A percentile compares a stretch with the other conserved stretches of the same genome.
phyloP scores from a whole-genome alignment of 139 green algal genomes.

The Coccomyxa sp. region DNA sequence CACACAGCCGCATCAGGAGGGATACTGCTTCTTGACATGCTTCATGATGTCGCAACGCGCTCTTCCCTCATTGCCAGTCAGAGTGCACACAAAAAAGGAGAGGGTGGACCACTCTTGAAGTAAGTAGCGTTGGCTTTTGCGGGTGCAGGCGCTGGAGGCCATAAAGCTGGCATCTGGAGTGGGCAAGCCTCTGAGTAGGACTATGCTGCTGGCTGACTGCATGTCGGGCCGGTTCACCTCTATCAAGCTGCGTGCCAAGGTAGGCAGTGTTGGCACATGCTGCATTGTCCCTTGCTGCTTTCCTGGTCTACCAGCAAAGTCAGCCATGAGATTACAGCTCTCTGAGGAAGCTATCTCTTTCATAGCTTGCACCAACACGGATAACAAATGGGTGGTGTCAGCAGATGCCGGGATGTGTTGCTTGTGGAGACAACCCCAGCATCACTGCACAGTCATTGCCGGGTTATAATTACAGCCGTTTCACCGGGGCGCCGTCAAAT shows the following conservation, averaged over 20 bases:
- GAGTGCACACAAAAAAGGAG: too few species aligned
- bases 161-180: slow-evolving; percentile 78
- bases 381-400: background rate
- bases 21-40: too few species aligned
- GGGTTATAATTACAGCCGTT: slow-evolving; percentile 70
- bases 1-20: too few species aligned
- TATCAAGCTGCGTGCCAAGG: slow-evolving; percentile 65
- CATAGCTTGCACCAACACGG: background rate
- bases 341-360: background rate
- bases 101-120: too few species aligned
- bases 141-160: slow-evolving; percentile 70
- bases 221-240: slow-evolving; percentile 57
- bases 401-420: slow-evolving; percentile 42
- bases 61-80: too few species aligned
- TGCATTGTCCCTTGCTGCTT: background rate
- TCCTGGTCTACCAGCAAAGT: background rate
- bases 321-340: background rate
- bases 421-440: slow-evolving; percentile 49
- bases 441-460: slow-evolving; percentile 53
- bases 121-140: too few species aligned
- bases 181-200: slow-evolving; percentile 50
- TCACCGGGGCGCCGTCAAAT: slow-evolving; percentile 59
- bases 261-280: background rate
- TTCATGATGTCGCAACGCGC: too few species aligned
- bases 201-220: slow-evolving; percentile 73